Evolutionary conservation across 2,329 filamentous ascomycete species (phyloP).

Genomic region (Hypoxylon sp.): DNA sequence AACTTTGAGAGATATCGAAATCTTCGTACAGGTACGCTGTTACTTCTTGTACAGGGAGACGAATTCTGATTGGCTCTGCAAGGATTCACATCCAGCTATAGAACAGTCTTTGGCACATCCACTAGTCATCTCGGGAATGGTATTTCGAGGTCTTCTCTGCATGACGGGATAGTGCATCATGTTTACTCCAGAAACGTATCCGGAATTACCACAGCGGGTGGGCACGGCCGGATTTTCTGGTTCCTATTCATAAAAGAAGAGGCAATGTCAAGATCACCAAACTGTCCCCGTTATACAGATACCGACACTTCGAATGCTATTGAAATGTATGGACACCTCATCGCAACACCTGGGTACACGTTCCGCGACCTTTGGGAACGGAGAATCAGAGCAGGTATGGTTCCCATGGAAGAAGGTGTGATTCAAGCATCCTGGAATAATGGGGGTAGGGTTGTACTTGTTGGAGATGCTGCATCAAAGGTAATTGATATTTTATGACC

Average conservation of each 20-base stretch:
- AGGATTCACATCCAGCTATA: constrained; percentile 38
- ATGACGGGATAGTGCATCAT: constrained; percentile 29
- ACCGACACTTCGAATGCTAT: constrained; percentile 34
- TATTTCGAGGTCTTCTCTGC: constrained; percentile 8
- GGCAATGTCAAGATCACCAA: constrained; percentile 11
- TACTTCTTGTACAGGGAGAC: background rate
- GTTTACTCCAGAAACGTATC: constrained; percentile 36
- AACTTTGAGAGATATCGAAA: constrained; percentile 25
- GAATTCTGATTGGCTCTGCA: background rate
- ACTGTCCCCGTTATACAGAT: constrained; percentile 35
- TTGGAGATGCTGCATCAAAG: constrained; percentile 40
- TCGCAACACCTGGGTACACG: constrained; percentile 25
- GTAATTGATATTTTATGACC: constrained; percentile 12
- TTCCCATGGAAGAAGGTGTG: constrained; percentile 45
- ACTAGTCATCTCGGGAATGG: background rate
- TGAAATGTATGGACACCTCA: constrained; percentile 28
- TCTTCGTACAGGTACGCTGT: constrained; percentile 13
- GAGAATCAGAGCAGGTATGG: constrained; percentile 37
- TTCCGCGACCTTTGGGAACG: constrained; percentile 43
- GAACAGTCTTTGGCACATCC: constrained; percentile 40
- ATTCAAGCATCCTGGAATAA: constrained; percentile 42
- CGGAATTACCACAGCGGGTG: constrained; percentile 28
- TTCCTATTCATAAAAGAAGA: constrained; percentile 44
- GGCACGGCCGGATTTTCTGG: constrained; percentile 32
- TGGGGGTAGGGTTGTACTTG: constrained; percentile 39